Evolutionary conservation across 441 rosid genomes (phyloP).

Genomic region (Omphalea diandra): DNA sequence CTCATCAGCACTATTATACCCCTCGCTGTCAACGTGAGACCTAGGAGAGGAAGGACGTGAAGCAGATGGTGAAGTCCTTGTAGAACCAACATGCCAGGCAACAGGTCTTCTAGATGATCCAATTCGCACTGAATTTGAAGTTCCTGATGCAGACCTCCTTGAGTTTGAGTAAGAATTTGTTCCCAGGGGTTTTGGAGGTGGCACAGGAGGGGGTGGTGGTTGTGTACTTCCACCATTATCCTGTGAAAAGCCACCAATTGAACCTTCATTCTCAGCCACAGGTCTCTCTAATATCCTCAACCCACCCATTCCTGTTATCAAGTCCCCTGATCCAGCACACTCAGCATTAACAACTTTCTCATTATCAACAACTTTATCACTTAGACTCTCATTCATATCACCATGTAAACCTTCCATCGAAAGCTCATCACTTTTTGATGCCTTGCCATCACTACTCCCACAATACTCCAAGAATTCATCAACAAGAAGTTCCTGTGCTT

Average conservation of each 20-base stretch:
- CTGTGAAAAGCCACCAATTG: constrained; percentile 40
- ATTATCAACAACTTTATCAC: constrained; percentile 37
- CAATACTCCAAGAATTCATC: constrained; percentile 48
- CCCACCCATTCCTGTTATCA: constrained; percentile 34
- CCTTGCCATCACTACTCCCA: constrained; percentile 46
- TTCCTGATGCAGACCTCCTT: constrained; percentile 51
- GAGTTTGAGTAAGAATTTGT: constrained; percentile 46
- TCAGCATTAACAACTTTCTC: constrained; percentile 37
- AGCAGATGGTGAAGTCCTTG: constrained; percentile 76
- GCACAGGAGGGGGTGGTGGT: constrained; percentile 87
- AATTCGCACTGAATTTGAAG: constrained; percentile 47
- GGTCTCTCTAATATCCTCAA: constrained; percentile 44
- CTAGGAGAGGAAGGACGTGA: constrained; percentile 96
- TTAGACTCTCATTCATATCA: constrained; percentile 34
- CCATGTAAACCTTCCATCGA: constrained; percentile 29
- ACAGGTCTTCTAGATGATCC: constrained; percentile 66
- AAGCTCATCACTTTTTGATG: constrained; percentile 43
- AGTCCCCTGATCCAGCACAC: constrained; percentile 32
- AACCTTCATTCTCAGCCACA: constrained; percentile 46
- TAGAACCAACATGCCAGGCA: constrained; percentile 74
- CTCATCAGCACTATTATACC: constrained; percentile 98
- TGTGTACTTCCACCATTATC: constrained; percentile 45
- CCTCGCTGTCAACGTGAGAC: constrained; percentile 85
- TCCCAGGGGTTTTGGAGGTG: constrained; percentile 65
- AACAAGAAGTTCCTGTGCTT: constrained; percentile 47